Evolutionary conservation across 2,329 filamentous ascomycete species (phyloP), one percentile per base, ranked within the genome.

Genomic region (Fusarium secorum): DNA sequence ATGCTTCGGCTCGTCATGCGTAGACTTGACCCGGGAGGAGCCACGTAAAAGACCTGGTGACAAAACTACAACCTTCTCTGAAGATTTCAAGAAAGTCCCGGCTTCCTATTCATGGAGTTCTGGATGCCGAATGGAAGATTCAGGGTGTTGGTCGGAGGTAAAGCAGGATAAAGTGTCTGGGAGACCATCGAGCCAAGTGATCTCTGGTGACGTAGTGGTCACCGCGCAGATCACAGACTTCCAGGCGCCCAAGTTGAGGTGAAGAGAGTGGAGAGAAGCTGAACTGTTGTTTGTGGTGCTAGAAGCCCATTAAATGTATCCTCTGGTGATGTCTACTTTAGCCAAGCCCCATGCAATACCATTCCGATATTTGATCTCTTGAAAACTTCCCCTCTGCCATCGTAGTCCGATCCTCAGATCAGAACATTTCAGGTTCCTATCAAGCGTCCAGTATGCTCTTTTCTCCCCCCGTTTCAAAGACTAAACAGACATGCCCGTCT

Each of bases 41-140:
- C 11, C 11, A 20, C 1, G 17, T 24, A 0, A 3, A 44, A 44
- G 4, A 44, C 41, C 5, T 0, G 17, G 17, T 4, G 5, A 41
- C 13, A 39, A n/a, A 10, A 3, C 6, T 8, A 0, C 38, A n/a
- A 15, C 13, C 22, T 44, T 3, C 6, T 18, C 22, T 44, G 41
- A 8, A 9, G 41, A 44, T 11, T 18, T 4, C 38, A 22, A 18
- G n/a, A 11, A 13, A 9, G 22, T 18, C 11, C 7, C 15, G 22
- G 3, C 15, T 42, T 2, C 11, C 15, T 24, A 9, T 26, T 10
- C 22, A 6, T 24, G 41, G 17, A 6, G 17, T 18, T 14, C 17
- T 3, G 9, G 20, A 44, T 11, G 11, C 11, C 17, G 7, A 44
- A 3, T 44, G 5, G 41, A 44, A 44, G 17, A 26, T 44, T 9